phyloP scores from a whole-genome alignment of 192 early-diverging fungal species.

The Mycoemilia scoparia region DNA sequence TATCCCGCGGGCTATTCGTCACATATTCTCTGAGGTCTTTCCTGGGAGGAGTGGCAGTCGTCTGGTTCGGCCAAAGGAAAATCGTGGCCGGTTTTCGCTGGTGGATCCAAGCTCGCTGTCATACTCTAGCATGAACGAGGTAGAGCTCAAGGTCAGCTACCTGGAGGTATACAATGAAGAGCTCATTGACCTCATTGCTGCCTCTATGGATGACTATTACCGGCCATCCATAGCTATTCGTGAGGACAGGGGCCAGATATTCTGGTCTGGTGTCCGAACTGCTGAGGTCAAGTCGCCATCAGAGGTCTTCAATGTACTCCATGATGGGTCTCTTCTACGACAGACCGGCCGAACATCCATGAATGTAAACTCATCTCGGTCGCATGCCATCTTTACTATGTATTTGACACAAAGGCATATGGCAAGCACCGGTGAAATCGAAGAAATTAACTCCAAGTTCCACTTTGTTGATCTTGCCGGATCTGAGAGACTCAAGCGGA shows the following conservation, averaged over 20 bases:
- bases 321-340: constrained; percentile 55
- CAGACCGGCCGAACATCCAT: constrained; percentile 90
- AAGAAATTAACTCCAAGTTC: constrained; percentile 59
- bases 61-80: not conserved
- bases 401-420: constrained; percentile 65
- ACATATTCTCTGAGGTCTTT: not conserved
- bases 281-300: constrained; percentile 38
- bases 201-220: constrained; percentile 16
- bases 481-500: constrained; percentile 87
- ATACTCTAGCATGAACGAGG: not conserved
- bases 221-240: constrained; percentile 46
- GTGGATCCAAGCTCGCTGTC: not conserved
- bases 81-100: not conserved
- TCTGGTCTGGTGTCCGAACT: constrained; percentile 68
- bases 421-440: constrained; percentile 2
- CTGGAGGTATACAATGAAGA: constrained; percentile 97
- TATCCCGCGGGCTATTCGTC: not conserved
- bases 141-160: constrained; percentile 56
- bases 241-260: constrained; percentile 77
- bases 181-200: constrained; percentile 67
- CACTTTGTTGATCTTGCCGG: constrained; percentile 99
- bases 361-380: constrained; percentile 86
- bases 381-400: constrained; percentile 94
- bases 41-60: not conserved
- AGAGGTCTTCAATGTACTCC: constrained; percentile 51